A percentile compares a stretch with the other conserved stretches of the same genome.
Evolutionary conservation across 257 asterid genomes (phyloP).

Genomic region (Pogostemon cablin): DNA sequence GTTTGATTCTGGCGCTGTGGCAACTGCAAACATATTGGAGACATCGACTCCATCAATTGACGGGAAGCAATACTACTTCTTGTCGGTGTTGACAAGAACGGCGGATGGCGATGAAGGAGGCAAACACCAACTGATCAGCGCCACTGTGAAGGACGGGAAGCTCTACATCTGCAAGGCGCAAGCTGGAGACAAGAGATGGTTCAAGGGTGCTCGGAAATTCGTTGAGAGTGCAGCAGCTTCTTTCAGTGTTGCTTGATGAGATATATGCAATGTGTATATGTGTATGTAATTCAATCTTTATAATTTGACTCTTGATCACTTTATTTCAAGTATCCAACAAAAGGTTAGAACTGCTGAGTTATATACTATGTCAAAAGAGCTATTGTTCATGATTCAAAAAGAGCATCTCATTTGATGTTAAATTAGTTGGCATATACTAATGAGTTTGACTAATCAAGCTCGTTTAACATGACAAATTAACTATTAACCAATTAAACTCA

Average conservation of each 20-base stretch:
- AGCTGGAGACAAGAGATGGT: constrained; percentile 99
- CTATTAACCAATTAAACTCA: too few relatives aligned
- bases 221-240: constrained; percentile 76
- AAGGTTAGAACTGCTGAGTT: constrained; percentile 1
- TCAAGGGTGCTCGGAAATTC: constrained; percentile 83
- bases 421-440: neutral
- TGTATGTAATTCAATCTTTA: constrained; percentile 16
- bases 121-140: constrained; percentile 72
- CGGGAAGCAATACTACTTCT: constrained; percentile 58
- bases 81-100: constrained; percentile 81
- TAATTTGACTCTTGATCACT: constrained; percentile 21
- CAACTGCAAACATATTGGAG: constrained; percentile 84
- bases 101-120: constrained; percentile 96
- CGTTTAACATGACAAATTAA: too few relatives aligned
- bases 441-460: too few relatives aligned
- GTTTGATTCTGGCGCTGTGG: constrained; percentile 76
- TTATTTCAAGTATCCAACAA: constrained; percentile 19
- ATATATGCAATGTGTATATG: constrained; percentile 17
- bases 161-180: constrained; percentile 94
- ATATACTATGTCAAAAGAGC: neutral
- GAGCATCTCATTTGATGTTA: neutral
- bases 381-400: neutral
- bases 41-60: constrained; percentile 51
- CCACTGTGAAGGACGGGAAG: constrained; percentile 71
- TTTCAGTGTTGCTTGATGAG: constrained; percentile 73